Conservation (phyloP, 2,329 filamentous ascomycete species). For the Alternaria sp. region DNA sequence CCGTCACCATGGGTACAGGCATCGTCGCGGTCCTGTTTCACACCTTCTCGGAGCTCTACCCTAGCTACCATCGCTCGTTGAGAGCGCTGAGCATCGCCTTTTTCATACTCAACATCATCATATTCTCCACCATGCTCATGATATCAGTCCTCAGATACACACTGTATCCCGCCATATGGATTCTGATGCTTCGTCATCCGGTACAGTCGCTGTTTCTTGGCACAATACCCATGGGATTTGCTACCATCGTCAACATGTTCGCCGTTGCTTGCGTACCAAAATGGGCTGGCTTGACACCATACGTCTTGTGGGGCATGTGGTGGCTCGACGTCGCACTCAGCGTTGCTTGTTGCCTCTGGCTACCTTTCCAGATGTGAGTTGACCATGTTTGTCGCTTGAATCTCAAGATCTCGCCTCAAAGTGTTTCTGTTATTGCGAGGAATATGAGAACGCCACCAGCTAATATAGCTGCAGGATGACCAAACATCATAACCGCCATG, state of each 20-base stretch:
- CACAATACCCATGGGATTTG: slow-evolving; percentile 72
- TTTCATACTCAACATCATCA: slow-evolving; percentile 64
- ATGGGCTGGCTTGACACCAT: slow-evolving; percentile 64
- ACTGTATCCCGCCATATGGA: slow-evolving; percentile 71
- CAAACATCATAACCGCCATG: slow-evolving; percentile 34
- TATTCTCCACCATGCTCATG: slow-evolving; percentile 64
- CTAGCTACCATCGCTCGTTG: slow-evolving; percentile 57
- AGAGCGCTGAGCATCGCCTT: slow-evolving; percentile 66
- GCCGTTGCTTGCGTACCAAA: slow-evolving; percentile 64
- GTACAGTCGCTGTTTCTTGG: slow-evolving; percentile 72
- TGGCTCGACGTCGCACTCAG: slow-evolving; percentile 57
- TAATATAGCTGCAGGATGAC: slow-evolving; percentile 33
- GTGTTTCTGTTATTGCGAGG: too few relatives aligned
- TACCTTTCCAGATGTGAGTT: slow-evolving; percentile 40
- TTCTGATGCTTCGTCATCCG: slow-evolving; percentile 71
- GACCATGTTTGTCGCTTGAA: not conserved
- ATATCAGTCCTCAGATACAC: slow-evolving; percentile 68
- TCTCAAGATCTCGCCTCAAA: not conserved
- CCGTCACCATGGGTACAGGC: slow-evolving; percentile 38
- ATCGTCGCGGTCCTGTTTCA: slow-evolving; percentile 64
- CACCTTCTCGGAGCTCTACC: slow-evolving; percentile 63
- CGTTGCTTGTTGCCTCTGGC: slow-evolving; percentile 50
- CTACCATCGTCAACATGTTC: slow-evolving; percentile 73
- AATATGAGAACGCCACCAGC: not conserved
- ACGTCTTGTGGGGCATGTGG: slow-evolving; percentile 59